phyloP scores from a whole-genome alignment of 768 basidiomycete genomes.

The Boletus patriciae region DNA sequence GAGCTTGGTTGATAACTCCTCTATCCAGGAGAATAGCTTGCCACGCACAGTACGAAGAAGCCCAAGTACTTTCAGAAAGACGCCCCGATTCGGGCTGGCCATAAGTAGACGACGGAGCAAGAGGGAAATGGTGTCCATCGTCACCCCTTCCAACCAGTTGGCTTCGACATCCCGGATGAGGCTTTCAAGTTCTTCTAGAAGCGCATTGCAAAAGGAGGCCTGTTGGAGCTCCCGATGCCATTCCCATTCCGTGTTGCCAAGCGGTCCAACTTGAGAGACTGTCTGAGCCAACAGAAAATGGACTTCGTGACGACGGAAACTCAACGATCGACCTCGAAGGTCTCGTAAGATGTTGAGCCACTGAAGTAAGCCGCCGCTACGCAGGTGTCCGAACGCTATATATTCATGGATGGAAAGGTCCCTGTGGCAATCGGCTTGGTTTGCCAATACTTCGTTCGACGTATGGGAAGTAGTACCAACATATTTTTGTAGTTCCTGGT shows the following conservation, averaged over 20 bases:
- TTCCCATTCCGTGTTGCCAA: constrained; percentile 14
- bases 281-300: too few relatives aligned
- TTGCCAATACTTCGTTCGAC: constrained; percentile 44
- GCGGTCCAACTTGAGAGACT: constrained; percentile 42
- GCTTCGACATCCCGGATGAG: constrained; percentile 36
- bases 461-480: constrained; percentile 39
- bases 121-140: constrained; percentile 35
- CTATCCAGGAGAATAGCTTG: constrained; percentile 38
- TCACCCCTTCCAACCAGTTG: constrained; percentile 42
- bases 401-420: constrained; percentile 47
- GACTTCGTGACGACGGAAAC: too few relatives aligned
- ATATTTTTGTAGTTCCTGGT: constrained; percentile 38
- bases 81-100: constrained; percentile 8
- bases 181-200: constrained; percentile 40
- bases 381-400: too few relatives aligned
- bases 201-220: constrained; percentile 33
- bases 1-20: constrained; percentile 29
- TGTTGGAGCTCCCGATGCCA: constrained; percentile 44
- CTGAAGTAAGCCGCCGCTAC: too few relatives aligned
- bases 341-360: too few relatives aligned
- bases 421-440: constrained; percentile 41
- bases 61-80: constrained; percentile 18
- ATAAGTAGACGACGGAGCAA: constrained; percentile 40
- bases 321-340: too few relatives aligned
- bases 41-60: constrained; percentile 36